Percentiles rank a stretch among this genome's conserved stretches.
Evolutionary conservation across 306 rosid genomes (phyloP).

Genomic region (Malus fusca): DNA sequence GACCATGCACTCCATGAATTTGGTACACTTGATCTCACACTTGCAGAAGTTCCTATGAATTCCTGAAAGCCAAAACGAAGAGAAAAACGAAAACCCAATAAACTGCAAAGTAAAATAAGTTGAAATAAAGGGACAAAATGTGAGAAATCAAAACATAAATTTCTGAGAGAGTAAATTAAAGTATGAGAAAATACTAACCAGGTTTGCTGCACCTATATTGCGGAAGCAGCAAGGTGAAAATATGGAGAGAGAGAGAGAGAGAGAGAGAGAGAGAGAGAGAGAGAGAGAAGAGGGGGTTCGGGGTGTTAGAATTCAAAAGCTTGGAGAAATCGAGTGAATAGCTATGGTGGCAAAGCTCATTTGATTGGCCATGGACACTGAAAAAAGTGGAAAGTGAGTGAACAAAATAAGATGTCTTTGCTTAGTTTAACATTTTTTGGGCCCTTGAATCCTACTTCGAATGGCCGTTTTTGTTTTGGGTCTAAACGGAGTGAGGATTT

Average conservation of each 20-base stretch:
- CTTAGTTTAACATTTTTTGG: neutral
- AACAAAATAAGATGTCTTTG: neutral
- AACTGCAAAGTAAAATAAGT: neutral
- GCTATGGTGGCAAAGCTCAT: neutral
- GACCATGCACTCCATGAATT: conserved; percentile 81
- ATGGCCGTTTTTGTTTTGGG: neutral
- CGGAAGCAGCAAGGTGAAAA: neutral
- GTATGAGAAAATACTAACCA: neutral
- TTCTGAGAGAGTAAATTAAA: neutral
- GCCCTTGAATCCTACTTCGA: neutral
- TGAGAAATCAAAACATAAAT: neutral
- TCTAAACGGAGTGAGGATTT: neutral
- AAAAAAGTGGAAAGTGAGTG: neutral
- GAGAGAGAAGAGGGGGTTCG: neutral
- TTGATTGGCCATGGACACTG: neutral
- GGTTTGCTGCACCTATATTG: neutral
- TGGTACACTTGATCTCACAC: neutral
- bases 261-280: neutral
- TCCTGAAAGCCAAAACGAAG: neutral
- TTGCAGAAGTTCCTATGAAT: neutral
- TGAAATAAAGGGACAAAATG: neutral
- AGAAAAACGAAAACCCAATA: neutral
- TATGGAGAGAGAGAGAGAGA: neutral
- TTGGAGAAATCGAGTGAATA: neutral
- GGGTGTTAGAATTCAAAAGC: neutral